Evolutionary conservation across 768 basidiomycete species (phyloP).

Genomic region (Russula emetica): DNA sequence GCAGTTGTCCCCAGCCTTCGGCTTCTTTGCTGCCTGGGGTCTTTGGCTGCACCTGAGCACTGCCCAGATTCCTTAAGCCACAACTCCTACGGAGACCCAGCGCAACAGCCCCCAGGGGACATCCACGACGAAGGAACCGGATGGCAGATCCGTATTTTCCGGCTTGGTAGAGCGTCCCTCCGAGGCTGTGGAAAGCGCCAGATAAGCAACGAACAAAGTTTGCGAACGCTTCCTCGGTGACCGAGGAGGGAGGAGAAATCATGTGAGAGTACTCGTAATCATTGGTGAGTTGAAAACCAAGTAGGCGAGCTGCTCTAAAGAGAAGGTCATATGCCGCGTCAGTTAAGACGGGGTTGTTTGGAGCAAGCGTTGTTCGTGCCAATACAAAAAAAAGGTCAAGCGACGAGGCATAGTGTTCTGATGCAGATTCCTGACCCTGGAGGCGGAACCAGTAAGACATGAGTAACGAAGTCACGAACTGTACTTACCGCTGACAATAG

Average conservation of each 20-base stretch:
- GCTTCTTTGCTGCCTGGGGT: constrained; percentile 27
- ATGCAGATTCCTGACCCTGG: constrained; percentile 28
- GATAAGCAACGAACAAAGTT: constrained; percentile 68
- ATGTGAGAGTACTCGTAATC: constrained; percentile 1
- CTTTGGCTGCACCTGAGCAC: constrained; percentile 31
- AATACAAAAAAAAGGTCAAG: constrained; percentile 56
- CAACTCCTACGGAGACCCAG: constrained; percentile 31
- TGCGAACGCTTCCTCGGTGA: constrained; percentile 30
- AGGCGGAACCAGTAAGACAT: not conserved
- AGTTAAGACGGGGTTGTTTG: constrained; percentile 45
- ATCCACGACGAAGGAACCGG: constrained; percentile 62
- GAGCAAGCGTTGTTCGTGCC: constrained; percentile 42
- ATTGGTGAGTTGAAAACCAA: constrained; percentile 27
- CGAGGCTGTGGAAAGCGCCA: constrained; percentile 66
- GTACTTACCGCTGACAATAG: constrained; percentile 5
- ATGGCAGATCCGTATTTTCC: constrained; percentile 58
- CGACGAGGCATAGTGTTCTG: constrained; percentile 41
- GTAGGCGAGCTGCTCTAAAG: constrained; percentile 37
- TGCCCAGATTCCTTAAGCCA: constrained; percentile 20
- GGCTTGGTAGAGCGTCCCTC: constrained; percentile 65
- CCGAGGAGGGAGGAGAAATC: not conserved
- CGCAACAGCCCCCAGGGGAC: constrained; percentile 49
- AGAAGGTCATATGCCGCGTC: constrained; percentile 46
- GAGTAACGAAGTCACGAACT: not conserved
- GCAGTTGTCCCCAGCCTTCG: constrained; percentile 53